Evolutionary conservation across 2,329 filamentous ascomycete species (phyloP), one percentile per base, ranked within the genome.

Genomic region (Trichoderma sp.): DNA sequence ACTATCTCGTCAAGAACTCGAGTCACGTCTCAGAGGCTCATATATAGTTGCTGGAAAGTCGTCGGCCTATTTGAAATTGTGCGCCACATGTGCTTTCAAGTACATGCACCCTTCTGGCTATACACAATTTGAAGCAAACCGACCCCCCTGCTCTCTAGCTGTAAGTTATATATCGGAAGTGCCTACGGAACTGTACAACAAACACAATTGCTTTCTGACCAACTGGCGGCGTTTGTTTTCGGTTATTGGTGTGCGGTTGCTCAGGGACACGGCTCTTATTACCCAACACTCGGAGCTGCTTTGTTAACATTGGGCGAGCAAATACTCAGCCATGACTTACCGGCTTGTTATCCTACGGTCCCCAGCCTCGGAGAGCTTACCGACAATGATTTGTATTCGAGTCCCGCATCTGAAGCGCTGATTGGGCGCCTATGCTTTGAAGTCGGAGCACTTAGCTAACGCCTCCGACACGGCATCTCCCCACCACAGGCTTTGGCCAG

Each of bases 361-460:
- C 27, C 35, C 34, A 32, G 27, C 19, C 45, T 54, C 34, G 48
- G 34, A 54, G 34, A 54, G 32, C 22, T 64, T 64, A 42, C 35
- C 39, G 58, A 50, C 19, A 22, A 17, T 12, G n/a, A 4, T 7
- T 61, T 45, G 9, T 22, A 15, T 0, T 22, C n/a, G 9, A 19
- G 25, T 22, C 17, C 13, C 22, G 19, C 9, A 17, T 5, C 5
- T 42, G 22, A 42, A 25, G 35, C 34, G 17, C 34, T 64, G 34
- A 64, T 54, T 64, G 60, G 60, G 10, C 27, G 60, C 2, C 4
- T 2, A 45, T 37, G 15, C 3, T 17, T 32, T 7, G 13, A 25
- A 56, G 60, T 64, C 60, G 60, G 60, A 54, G 50, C 32, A 54
- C 50, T 64, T 64, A 64, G 60, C 60, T 64, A 64, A 45, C 17